These are phyloP conservation scores for Xylariaceae sp. DNA, from an alignment of 2,329 filamentous ascomycete species.

Conservation along the genomic window DNA sequence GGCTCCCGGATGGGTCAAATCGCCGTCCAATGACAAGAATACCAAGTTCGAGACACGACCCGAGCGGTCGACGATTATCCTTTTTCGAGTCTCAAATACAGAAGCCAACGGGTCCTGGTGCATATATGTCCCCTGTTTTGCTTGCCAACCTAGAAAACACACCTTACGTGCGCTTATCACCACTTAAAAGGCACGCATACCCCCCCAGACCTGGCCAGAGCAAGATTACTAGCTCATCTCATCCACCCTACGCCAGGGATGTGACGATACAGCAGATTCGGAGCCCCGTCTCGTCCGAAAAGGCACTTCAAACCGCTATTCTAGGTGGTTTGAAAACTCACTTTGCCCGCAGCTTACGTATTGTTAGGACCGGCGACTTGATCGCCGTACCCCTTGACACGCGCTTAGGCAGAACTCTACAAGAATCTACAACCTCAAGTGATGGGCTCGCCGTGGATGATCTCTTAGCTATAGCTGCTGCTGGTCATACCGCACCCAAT, in stretches of 20 bases:
- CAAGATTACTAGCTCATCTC: conserved; percentile 54
- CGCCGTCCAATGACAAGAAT: conserved; percentile 60
- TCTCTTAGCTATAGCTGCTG: conserved; percentile 52
- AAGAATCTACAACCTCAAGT: conserved; percentile 61
- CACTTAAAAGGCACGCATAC: conserved; percentile 55
- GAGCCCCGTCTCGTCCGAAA: conserved; percentile 83
- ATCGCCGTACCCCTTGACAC: conserved; percentile 89
- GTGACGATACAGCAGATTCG: conserved; percentile 86
- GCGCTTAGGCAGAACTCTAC: conserved; percentile 75
- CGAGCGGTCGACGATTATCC: conserved; percentile 50
- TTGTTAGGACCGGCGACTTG: conserved; percentile 83
- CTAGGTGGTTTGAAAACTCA: conserved; percentile 84
- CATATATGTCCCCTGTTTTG: conserved; percentile 81
- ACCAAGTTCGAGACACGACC: conserved; percentile 51
- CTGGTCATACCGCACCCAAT: conserved; percentile 35
- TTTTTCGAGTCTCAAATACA: conserved; percentile 69
- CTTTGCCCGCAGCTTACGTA: conserved; percentile 77
- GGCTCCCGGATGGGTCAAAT: conserved; percentile 74
- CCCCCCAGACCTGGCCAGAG: conserved; percentile 52
- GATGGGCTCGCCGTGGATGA: conserved; percentile 72
- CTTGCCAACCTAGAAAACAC: conserved; percentile 81
- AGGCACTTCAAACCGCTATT: conserved; percentile 78
- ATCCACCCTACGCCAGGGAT: conserved; percentile 63
- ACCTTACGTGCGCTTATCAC: conserved; percentile 74
- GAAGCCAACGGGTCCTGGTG: conserved; percentile 55